A percentile compares a stretch with the other conserved stretches of the same genome.
phyloP scores from a whole-genome alignment of 2,329 filamentous ascomycete species.

The Raffaelea arxii region DNA sequence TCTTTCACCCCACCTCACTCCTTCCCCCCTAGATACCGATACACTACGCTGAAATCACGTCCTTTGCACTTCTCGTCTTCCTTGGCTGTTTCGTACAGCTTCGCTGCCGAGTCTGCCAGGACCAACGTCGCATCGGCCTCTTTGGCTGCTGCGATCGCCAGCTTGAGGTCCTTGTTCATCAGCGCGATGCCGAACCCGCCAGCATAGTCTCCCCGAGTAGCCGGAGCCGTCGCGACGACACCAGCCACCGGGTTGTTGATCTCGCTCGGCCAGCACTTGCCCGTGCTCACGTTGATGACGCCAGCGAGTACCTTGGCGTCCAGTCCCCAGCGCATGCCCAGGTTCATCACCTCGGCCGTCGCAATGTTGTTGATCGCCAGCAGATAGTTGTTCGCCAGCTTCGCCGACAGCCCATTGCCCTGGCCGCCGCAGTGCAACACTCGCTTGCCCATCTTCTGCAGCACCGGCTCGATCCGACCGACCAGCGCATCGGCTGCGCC shows the following conservation, averaged over 20 bases:
- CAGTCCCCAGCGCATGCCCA: conserved; percentile 51
- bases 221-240: conserved; percentile 67
- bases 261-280: conserved; percentile 92
- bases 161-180: conserved; percentile 70
- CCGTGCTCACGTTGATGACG: conserved; percentile 88
- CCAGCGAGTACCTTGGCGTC: conserved; percentile 60
- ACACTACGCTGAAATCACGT: conserved; percentile 74
- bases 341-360: conserved; percentile 56
- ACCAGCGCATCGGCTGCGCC: conserved; percentile 57
- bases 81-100: conserved; percentile 60
- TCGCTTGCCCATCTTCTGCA: conserved; percentile 76
- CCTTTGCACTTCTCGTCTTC: conserved; percentile 52
- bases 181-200: conserved; percentile 69
- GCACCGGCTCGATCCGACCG: conserved; percentile 53
- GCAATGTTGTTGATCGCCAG: conserved; percentile 85
- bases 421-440: conserved; percentile 80
- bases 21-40: conserved; percentile 56
- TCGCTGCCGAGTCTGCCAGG: conserved; percentile 51
- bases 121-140: conserved; percentile 58
- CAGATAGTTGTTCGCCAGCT: conserved; percentile 95
- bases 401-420: conserved; percentile 78
- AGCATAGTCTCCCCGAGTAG: conserved; percentile 62
- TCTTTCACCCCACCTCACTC: conserved; percentile 20
- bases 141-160: conserved; percentile 62
- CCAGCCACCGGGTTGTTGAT: conserved; percentile 91